Evolutionary conservation across 495 filamentous ascomycete species (phyloP).

Genomic region (Cladorrhinum samala): DNA sequence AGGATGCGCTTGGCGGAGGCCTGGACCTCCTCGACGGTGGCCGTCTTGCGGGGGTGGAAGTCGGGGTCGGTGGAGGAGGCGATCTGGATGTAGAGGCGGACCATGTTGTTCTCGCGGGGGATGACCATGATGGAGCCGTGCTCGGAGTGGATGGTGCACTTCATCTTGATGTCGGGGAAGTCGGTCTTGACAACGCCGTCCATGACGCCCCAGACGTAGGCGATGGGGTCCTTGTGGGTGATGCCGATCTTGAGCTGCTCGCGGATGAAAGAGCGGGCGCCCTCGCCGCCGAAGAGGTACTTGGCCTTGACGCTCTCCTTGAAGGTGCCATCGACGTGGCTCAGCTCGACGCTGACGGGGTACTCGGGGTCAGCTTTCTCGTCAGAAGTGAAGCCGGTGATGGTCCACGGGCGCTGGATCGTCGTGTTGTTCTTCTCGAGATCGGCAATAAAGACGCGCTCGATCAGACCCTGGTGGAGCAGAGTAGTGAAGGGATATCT

Average conservation of each 20-base stretch:
- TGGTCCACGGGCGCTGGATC: slow-evolving; percentile 56
- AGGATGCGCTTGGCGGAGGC: slow-evolving; percentile 59
- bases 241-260: slow-evolving; percentile 57
- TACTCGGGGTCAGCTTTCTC: slow-evolving; percentile 52
- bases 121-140: slow-evolving; percentile 71
- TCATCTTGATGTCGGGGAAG: slow-evolving; percentile 82
- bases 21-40: slow-evolving; percentile 62
- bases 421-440: slow-evolving; percentile 51
- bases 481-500: slow-evolving; percentile 71
- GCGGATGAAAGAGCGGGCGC: slow-evolving; percentile 53
- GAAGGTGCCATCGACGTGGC: slow-evolving; percentile 65
- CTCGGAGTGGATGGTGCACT: slow-evolving; percentile 73
- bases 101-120: slow-evolving; percentile 68
- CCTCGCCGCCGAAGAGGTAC: slow-evolving; percentile 57
- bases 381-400: slow-evolving; percentile 57
- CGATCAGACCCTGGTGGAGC: slow-evolving; percentile 69
- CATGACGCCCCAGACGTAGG: slow-evolving; percentile 70
- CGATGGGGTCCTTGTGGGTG: slow-evolving; percentile 57
- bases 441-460: slow-evolving; percentile 64
- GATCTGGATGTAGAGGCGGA: slow-evolving; percentile 70
- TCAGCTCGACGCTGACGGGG: slow-evolving; percentile 60
- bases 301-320: slow-evolving; percentile 50
- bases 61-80: slow-evolving; percentile 59
- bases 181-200: slow-evolving; percentile 70
- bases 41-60: slow-evolving; percentile 53